phyloP scores from a whole-genome alignment of 2,329 filamentous ascomycete genomes.

The Ascochyta lentis region DNA sequence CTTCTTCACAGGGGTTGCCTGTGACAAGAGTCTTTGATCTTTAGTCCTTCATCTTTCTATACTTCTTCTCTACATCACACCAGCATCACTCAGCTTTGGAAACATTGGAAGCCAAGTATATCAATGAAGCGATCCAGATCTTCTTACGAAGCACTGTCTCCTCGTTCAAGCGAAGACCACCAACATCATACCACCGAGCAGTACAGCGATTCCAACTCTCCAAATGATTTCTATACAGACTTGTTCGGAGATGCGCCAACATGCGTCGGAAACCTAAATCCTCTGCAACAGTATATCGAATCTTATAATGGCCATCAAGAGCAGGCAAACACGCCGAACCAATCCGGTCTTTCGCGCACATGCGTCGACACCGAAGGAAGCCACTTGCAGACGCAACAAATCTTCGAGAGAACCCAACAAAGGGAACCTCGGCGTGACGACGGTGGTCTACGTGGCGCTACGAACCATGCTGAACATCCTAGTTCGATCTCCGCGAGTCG shows the following conservation, averaged over 20 bases:
- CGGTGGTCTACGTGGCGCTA: conserved; percentile 18
- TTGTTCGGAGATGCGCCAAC: conserved; percentile 10
- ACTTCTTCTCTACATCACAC: background rate
- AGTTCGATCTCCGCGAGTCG: conserved; percentile 2
- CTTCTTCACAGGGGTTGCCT: conserved; percentile 17
- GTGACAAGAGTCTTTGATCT: conserved; percentile 1
- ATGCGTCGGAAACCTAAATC: background rate
- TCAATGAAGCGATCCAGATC: conserved; percentile 23
- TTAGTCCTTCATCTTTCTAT: conserved; percentile 1
- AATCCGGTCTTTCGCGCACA: conserved; percentile 12
- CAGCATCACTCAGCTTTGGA: background rate
- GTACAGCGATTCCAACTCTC: background rate
- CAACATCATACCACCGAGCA: background rate
- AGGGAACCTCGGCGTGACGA: conserved; percentile 13
- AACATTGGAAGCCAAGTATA: background rate
- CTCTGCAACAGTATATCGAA: conserved; percentile 10
- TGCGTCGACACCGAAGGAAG: conserved; percentile 14
- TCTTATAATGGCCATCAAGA: background rate
- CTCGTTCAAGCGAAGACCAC: background rate
- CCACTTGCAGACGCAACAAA: conserved; percentile 6
- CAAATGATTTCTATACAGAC: background rate
- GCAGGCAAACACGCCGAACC: conserved; percentile 27
- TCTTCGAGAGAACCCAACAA: background rate
- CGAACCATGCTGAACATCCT: conserved; percentile 21
- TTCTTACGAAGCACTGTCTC: conserved; percentile 6